phyloP scores from a whole-genome alignment of 257 asterid genomes.

The Thymus quinquecostatus region DNA sequence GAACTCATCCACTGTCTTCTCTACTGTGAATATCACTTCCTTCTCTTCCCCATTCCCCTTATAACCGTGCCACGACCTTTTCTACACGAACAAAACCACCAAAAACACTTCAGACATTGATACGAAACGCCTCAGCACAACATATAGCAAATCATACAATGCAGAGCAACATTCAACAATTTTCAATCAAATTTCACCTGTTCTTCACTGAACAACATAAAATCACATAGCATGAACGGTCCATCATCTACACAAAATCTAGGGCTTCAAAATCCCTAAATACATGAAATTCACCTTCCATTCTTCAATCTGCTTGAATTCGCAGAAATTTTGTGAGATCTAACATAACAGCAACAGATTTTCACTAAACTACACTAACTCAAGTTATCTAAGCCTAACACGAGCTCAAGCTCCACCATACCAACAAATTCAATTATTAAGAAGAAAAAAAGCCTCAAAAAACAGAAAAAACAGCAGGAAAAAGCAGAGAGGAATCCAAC shows the following conservation, averaged over 20 bases:
- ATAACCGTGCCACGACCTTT: constrained; percentile 68
- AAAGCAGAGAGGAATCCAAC: constrained; percentile 17
- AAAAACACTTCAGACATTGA: neutral
- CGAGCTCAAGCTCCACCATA: neutral
- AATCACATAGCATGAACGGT: neutral
- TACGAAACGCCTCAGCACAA: constrained; percentile 7
- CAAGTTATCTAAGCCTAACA: neutral
- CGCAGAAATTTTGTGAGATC: neutral
- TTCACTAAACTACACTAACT: neutral
- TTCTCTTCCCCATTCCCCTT: constrained; percentile 51
- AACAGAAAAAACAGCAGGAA: constrained; percentile 4
- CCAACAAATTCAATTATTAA: neutral
- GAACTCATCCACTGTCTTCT: constrained; percentile 50
- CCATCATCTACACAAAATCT: neutral
- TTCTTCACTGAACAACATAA: too few relatives aligned
- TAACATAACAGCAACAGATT: neutral
- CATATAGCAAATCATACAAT: neutral
- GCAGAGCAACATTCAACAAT: neutral
- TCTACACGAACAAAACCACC: constrained; percentile 44
- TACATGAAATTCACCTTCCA: too few relatives aligned
- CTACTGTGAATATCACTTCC: constrained; percentile 55
- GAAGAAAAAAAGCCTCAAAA: neutral
- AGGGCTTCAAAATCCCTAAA: too few relatives aligned
- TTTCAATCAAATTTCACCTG: neutral
- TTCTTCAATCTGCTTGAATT: neutral